phyloP scores from a whole-genome alignment of 2,329 filamentous ascomycete species.

The Cryphonectria japonica region DNA sequence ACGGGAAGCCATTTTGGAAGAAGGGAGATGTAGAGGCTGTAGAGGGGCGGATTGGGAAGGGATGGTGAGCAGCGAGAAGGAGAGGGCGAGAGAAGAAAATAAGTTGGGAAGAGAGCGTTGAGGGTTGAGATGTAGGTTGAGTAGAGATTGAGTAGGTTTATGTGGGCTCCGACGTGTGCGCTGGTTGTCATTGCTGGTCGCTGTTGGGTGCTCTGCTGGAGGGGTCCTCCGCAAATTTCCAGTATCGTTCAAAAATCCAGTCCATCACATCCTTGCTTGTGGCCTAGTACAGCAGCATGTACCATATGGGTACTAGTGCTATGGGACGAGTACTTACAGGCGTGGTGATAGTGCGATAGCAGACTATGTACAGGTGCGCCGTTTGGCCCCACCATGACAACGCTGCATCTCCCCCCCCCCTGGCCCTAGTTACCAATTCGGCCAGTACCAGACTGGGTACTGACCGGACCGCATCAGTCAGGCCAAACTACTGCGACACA shows the following conservation, averaged over 20 bases:
- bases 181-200: neutral
- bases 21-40: neutral
- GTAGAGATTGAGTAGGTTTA: constrained; percentile 2
- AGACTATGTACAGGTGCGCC: neutral
- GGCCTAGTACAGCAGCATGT: neutral
- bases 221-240: constrained; percentile 10
- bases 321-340: neutral
- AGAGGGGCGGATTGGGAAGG: constrained; percentile 12
- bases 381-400: neutral
- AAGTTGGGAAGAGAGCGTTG: neutral
- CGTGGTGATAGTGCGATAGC: neutral
- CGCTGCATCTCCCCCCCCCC: neutral
- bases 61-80: constrained; percentile 18
- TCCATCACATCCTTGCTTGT: neutral
- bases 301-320: neutral
- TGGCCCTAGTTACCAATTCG: neutral
- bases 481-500: too few relatives aligned
- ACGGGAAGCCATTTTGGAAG: constrained; percentile 67
- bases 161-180: neutral
- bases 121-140: neutral
- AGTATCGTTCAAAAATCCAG: neutral
- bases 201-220: neutral
- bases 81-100: neutral
- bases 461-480: neutral
- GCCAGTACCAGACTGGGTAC: neutral